Evolutionary conservation across 495 filamentous ascomycete species (phyloP).

Genomic region (Penicillium egyptiacum): DNA sequence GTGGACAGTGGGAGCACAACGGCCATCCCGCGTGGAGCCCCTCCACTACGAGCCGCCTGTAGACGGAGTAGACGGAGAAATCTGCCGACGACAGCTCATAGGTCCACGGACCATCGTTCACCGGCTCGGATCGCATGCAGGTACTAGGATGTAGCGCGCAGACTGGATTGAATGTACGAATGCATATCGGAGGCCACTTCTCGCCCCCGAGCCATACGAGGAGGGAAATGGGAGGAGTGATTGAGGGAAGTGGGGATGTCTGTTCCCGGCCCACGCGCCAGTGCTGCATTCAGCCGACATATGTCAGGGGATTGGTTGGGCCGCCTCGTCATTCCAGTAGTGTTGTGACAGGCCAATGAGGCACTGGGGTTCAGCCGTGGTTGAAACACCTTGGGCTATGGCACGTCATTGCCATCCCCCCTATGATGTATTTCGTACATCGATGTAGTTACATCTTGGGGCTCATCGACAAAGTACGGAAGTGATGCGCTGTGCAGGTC

Average conservation of each 20-base stretch:
- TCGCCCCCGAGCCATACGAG: neutral
- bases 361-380: neutral
- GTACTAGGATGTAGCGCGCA: conserved; percentile 34
- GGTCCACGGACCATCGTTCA: conserved; percentile 35
- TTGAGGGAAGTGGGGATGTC: neutral
- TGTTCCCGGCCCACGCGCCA: conserved; percentile 20
- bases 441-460: no score
- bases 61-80: conserved; percentile 26
- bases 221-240: neutral
- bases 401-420: conserved; percentile 10
- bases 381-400: conserved; percentile 3
- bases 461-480: conserved; percentile 3
- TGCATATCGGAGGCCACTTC: conserved; percentile 16
- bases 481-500: conserved; percentile 6
- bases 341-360: conserved; percentile 8
- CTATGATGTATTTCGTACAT: neutral
- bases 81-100: conserved; percentile 22
- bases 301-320: conserved; percentile 20
- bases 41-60: conserved; percentile 3
- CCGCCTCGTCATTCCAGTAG: neutral
- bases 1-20: conserved; percentile 7
- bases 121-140: conserved; percentile 39
- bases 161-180: conserved; percentile 16
- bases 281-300: conserved; percentile 20
- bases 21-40: conserved; percentile 22